Evolutionary conservation across 805 yeast genomes (phyloP), one percentile per base, ranked within the genome.

Genomic region (Saccharomycopsis sp.): DNA sequence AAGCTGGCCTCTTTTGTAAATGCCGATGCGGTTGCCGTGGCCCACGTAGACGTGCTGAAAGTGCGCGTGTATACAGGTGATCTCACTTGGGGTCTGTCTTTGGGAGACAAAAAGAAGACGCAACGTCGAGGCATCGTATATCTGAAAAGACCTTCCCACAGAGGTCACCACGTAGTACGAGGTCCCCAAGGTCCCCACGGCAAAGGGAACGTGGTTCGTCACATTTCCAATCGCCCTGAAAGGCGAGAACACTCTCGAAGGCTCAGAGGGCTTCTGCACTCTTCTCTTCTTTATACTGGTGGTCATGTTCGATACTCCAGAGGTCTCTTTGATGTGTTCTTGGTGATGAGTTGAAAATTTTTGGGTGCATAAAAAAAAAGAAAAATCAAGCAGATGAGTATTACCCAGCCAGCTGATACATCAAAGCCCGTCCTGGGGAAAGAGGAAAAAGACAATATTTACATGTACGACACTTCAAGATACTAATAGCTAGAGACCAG

Each of bases 151-250:
- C 39, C 77, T 69, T 2, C 96, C 97, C 17, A 92, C 95, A 34
- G 84, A 77, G 0, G 97, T 89, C 13, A 80, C 94, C 30, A 86
- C 75, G 53, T 88, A 82, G 53, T 82, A 88, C 1, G 94, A 77
- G 12, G 84, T 71, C 39, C 98, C 98, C 45, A 89, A 68, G 2
- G 89, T 77, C 20, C 97, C 94, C 16, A 86, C 67, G 5, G 95
- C 83, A 56, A 88, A 85, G 2, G 97, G 97, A 2, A 71, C 67
- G 27, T 74, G 79, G 55, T 85, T 85, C 21, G 95, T 71, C n/a
- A 94, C 94, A 54, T 85, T 77, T 4, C 98, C 98, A 19, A 92
- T 65, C n/a, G 67, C 82, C 61, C 96, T 67, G 57, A 84, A 87
- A 0, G 96, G 96, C 16, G 94, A 73, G 59, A 83, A 87, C 23